Base-by-base conservation (phyloP, 1,284 basidiomycete species). In the Heimioporus punctisporus region DNA sequence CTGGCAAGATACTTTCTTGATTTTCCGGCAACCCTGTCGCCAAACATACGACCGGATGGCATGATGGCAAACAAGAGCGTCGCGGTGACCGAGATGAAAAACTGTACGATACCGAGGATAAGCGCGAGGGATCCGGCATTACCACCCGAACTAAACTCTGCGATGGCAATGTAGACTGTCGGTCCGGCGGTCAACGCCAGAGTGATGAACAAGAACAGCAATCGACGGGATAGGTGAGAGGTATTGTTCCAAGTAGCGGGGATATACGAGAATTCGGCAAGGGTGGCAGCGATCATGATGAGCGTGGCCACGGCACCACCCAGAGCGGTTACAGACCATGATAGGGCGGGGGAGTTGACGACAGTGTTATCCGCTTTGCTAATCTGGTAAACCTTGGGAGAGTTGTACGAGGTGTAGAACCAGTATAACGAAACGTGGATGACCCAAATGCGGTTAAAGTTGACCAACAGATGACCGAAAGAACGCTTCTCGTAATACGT, bases 381-480 rank as follows among this genome's bases (percentile, higher is more conserved):
- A 25, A 67, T 64, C 30, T 70, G 66, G 74, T 98, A 98, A 62
- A 98, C 79, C 46, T 82, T 84, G 5, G 93, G 94, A 24, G 96
- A 90, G 75, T 98, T 98, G 81, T 85, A 98, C 23, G 95, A 83
- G 28, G 94, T 97, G 76, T 95, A 98, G 77, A 89, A 97, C 85
- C 90, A 97, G 78, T 90, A 97, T 66, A 97, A 74, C 39, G 93
- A 85, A 55, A 98, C 82, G 74, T 98, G 96, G 55, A 95, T 87
- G 70, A 97, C 90, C 95, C 95, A 98, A 65, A 98, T 92, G 52
- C 95, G 92, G 78, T 97, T 98, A 78, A 98, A 98, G 79, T 98
- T 97, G 79, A 97, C 95, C 56, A 98, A 82, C 2, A 97, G 80
- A 72, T 98, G 95, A 56, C 93, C 87, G 71, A 96, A 92, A 0